phyloP scores from a whole-genome alignment of 805 yeast species.

The Zygosaccharomyces rouxii region DNA sequence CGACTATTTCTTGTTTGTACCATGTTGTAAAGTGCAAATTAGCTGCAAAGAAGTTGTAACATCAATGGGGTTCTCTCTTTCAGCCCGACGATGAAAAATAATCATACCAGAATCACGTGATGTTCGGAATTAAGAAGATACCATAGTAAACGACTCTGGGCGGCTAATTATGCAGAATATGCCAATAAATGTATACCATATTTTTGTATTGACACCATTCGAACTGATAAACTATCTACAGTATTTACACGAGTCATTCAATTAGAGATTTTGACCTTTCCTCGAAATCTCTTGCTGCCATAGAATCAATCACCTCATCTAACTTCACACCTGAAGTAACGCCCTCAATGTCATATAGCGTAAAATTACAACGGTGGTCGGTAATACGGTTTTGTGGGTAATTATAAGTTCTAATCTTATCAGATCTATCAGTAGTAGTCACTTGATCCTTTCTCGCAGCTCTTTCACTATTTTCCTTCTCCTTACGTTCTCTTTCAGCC shows the following conservation, averaged over 20 bases:
- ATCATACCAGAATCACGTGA: not conserved
- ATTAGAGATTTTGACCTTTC: constrained; percentile 41
- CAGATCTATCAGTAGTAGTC: constrained; percentile 81
- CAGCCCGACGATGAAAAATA: not conserved
- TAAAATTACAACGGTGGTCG: constrained; percentile 84
- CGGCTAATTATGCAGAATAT: not conserved
- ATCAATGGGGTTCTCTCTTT: not conserved
- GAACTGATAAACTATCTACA: not conserved
- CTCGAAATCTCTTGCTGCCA: constrained; percentile 45
- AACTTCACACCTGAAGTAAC: constrained; percentile 57
- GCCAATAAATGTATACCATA: not conserved
- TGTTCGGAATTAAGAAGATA: not conserved
- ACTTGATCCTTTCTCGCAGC: constrained; percentile 77
- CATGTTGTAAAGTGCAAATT: not conserved
- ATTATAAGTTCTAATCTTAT: constrained; percentile 90
- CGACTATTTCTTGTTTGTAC: not conserved
- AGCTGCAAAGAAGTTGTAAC: constrained; percentile 2
- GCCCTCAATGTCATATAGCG: constrained; percentile 70
- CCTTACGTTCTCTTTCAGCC: constrained; percentile 72
- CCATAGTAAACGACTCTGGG: not conserved
- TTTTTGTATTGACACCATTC: not conserved
- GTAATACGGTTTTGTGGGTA: constrained; percentile 90
- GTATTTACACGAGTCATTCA: constrained; percentile 1
- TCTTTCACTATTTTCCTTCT: constrained; percentile 60
- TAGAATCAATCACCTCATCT: constrained; percentile 52